Base-by-base conservation (phyloP, 1,284 basidiomycete genomes). In the Sanghuangporus baumii region DNA sequence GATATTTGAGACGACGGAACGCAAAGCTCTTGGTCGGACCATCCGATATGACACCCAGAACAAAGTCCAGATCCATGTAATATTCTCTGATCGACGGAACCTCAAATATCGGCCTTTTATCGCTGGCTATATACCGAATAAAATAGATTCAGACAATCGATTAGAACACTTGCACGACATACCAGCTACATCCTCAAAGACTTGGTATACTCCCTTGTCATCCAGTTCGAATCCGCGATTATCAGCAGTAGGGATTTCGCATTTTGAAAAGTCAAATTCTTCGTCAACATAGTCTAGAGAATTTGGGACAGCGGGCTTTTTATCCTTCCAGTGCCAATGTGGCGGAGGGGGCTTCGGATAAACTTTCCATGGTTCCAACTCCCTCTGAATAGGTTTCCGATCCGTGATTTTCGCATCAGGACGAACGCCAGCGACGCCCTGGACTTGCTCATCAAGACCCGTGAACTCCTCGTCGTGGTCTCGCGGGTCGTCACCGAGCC, bases 21-120 rank as follows among this genome's bases (percentile, higher is more conserved):
- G 97, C 96, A 72, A 98, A 97, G 68, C 91, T 94, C 78, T 99
- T 99, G 4, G 94, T 90, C 0, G 97, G 97, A 0, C 97, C 96
- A 70, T 96, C 93, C 0, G 92, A 86, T 66, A 96, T 96, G 64
- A 95, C 91, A 9, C 81, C 79, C 11, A 96, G 82, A 8, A 95
- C 81, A 71, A 88, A 94, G 73, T 99, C 96, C n/a, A 99, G 85
- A 73, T 99, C 97, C 57, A 92, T 81, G 73, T 97, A 99, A 74
- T 98, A 99, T 73, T 98, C 96, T 67, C 89, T 83, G 57, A 98
- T 90, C 50, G 84, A 87, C 1, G 96, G 96, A 3, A 99, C 83
- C 62, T 87, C 81, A 71, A 90, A 94, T 0, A 90, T 72, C 0
- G 93, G 90, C 59, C 79, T 79, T 62, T 79, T 79, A 52, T 76